Evolutionary conservation across 2,329 filamentous ascomycete genomes (phyloP).

Genomic region (Microthyrium microscopicum): DNA sequence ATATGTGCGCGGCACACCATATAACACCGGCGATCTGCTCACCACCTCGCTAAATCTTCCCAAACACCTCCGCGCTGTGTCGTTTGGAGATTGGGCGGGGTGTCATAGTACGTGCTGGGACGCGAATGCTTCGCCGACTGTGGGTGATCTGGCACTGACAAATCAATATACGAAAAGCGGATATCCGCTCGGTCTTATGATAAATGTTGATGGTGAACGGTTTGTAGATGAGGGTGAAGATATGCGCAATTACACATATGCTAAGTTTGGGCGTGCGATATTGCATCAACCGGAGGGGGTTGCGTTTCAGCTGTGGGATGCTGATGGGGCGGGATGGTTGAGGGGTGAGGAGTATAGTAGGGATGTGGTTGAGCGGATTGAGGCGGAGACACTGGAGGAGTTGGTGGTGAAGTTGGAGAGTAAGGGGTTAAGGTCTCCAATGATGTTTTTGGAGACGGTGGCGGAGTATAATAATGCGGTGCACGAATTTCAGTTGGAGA

Average conservation of each 20-base stretch:
- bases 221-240: constrained; percentile 54
- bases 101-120: constrained; percentile 53
- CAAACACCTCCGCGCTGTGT: constrained; percentile 34
- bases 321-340: constrained; percentile 33
- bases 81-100: constrained; percentile 43
- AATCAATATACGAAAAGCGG: constrained; percentile 56
- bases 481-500: constrained; percentile 26
- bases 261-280: constrained; percentile 46
- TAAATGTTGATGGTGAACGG: constrained; percentile 40
- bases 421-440: constrained; percentile 30
- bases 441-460: constrained; percentile 35
- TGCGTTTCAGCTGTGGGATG: constrained; percentile 51
- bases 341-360: constrained; percentile 45
- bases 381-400: constrained; percentile 34
- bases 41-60: constrained; percentile 34
- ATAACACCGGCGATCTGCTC: constrained; percentile 44
- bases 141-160: constrained; percentile 40
- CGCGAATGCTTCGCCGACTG: constrained; percentile 37
- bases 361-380: constrained; percentile 38
- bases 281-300: constrained; percentile 39
- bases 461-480: constrained; percentile 42
- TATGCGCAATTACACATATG: constrained; percentile 51
- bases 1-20: constrained; percentile 44
- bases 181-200: constrained; percentile 49
- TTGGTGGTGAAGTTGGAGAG: constrained; percentile 33